Base-by-base conservation (phyloP, 495 filamentous ascomycete species). In the Opeltia flavorubescens region DNA sequence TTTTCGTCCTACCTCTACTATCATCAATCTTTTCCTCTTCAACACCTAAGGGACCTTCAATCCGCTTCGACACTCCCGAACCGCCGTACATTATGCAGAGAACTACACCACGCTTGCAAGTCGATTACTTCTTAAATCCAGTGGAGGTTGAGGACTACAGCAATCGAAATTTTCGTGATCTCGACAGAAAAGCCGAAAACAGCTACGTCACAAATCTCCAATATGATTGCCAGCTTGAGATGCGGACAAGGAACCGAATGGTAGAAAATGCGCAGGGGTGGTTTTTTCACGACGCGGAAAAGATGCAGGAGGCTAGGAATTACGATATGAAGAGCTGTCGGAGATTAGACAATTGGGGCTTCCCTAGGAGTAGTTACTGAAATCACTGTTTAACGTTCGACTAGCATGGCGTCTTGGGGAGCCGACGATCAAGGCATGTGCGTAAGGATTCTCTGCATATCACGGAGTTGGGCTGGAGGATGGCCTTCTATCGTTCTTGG, bases 1-100 rank as follows among this genome's bases (percentile, higher is more conserved):
- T 98, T 48, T 89, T 98, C 62, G 58, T 95, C 35, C 75, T 96
- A 46, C 91, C 91, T 1, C 68, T 95, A 3, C 70, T 96, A 31
- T 84, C 84, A 6, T 84, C 81, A 6, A 63, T 94, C 18, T 88
- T 95, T 59, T 78, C 76, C 26, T 76, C 76, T 44, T 65, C 77
- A 1, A 61, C 67, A 33, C 69, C 75, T n/a, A 45, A 72, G 2
- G 76, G 78, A 5, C 88, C 89, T 4, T 64, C 68, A 6, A 78
- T 86, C 61, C 74, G 76, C 45, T 88, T 88, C 55, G 80, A 89
- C 56, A 61, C 65, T 11, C 68, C 82, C 0, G 54, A 68, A 11
- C 70, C 78, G 4, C 85, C 86, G 5, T 73, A 85, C 58, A 93
- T 84, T 15, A 59, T 78, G 52, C 74, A 78, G 46, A 80, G 84